These are phyloP conservation scores for Kazachstania viticola DNA, from an alignment of 805 yeast species.

Conservation along the genomic window DNA sequence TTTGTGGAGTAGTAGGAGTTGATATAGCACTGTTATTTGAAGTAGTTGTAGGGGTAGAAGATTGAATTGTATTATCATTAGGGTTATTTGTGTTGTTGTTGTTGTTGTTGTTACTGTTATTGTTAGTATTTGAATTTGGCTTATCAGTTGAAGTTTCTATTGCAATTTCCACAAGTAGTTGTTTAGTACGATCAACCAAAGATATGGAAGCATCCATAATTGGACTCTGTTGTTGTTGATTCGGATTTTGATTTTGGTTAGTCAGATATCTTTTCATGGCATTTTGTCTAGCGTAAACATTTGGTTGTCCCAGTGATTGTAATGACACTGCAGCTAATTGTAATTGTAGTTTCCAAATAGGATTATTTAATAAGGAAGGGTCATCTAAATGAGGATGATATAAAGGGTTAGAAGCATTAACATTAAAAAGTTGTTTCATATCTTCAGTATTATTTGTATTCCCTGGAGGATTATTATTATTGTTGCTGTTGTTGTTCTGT, in stretches of 20 bases:
- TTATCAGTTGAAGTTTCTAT: slow-evolving; percentile 4
- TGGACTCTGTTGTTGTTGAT: slow-evolving; percentile 14
- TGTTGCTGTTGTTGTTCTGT: slow-evolving; percentile 2
- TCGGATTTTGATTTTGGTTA: slow-evolving; percentile 12
- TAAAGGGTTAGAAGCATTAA: slow-evolving; percentile 23
- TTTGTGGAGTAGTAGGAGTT: slow-evolving; percentile 26
- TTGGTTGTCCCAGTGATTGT: slow-evolving; percentile 27
- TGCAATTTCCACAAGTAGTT: slow-evolving; percentile 24
- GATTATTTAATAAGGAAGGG: slow-evolving; percentile 21
- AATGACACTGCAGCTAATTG: slow-evolving; percentile 24
- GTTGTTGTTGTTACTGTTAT: slow-evolving; percentile 1
- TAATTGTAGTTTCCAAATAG: slow-evolving; percentile 28
- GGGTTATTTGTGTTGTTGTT: background rate
- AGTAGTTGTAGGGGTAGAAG: slow-evolving; percentile 9
- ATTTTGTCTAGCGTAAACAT: slow-evolving; percentile 28
- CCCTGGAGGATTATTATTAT: slow-evolving; percentile 1
- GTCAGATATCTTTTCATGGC: slow-evolving; percentile 27
- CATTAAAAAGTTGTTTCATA: slow-evolving; percentile 2
- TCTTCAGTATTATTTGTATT: slow-evolving; percentile 2
- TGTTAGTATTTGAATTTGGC: background rate
- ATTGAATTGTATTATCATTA: slow-evolving; percentile 7
- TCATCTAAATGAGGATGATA: slow-evolving; percentile 28
- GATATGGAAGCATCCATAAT: slow-evolving; percentile 22
- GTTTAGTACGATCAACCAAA: slow-evolving; percentile 25
- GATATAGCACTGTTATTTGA: slow-evolving; percentile 19